These are phyloP conservation scores for Penicillium manginii DNA, from an alignment of 495 filamentous ascomycete species.

Conservation along the genomic window DNA sequence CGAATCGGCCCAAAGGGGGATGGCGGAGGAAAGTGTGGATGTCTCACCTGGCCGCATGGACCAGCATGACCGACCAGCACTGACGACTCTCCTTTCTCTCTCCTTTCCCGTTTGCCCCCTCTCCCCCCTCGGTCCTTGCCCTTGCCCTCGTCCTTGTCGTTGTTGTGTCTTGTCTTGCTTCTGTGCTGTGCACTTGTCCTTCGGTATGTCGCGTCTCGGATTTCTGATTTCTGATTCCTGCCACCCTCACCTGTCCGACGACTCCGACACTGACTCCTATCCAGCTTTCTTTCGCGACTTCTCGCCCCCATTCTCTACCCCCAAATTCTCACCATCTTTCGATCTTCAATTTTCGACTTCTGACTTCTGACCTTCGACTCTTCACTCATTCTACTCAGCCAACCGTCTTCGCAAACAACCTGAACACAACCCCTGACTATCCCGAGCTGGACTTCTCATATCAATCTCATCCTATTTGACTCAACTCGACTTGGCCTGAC, in stretches of 20 bases:
- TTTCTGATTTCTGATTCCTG: no score
- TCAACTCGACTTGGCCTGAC: no score
- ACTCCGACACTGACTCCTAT: conserved; percentile 5
- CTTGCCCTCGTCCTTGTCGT: conserved; percentile 3
- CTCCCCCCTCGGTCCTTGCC: conserved; percentile 4
- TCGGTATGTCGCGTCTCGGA: conserved; percentile 1
- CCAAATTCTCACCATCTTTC: background rate
- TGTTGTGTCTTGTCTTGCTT: no score
- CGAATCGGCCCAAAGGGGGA: no score
- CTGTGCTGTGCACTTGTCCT: conserved; percentile 30
- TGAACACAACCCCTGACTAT: no score
- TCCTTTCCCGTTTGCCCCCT: conserved; percentile 5
- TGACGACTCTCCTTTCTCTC: no score
- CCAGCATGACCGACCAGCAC: no score
- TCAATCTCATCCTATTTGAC: no score
- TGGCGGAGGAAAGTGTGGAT: background rate
- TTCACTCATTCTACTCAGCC: no score
- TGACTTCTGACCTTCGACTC: background rate
- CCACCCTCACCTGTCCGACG: no score
- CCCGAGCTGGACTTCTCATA: no score
- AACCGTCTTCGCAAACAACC: no score
- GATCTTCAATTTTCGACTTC: background rate
- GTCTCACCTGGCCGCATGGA: conserved; percentile 21
- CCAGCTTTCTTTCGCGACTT: conserved; percentile 17
- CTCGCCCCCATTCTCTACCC: conserved; percentile 11